Percentiles rank a stretch among this genome's conserved stretches.
Evolutionary conservation across 1,284 basidiomycete genomes (phyloP).

Genomic region (Tilletiopsis washingtonensis): DNA sequence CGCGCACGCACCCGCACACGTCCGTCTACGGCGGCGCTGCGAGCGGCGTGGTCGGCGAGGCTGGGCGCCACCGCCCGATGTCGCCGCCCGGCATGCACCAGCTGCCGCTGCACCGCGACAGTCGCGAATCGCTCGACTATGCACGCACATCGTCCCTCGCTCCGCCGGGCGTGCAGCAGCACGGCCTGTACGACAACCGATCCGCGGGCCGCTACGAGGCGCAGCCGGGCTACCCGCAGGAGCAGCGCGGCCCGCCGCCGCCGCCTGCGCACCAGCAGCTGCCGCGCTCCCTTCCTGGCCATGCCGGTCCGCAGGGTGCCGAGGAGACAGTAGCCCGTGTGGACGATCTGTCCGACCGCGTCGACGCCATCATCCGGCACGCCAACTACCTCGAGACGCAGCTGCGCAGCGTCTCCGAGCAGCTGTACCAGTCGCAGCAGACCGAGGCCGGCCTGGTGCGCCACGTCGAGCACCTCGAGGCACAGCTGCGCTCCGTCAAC

Average conservation of each 20-base stretch:
- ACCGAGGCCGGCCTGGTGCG: slow-evolving; percentile 2
- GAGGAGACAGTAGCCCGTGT: slow-evolving; percentile 8
- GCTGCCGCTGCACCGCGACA: too few species aligned
- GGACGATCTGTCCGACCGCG: slow-evolving; percentile 37
- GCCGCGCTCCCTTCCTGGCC: too few species aligned
- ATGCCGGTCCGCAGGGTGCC: too few species aligned
- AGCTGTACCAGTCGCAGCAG: slow-evolving; percentile 17
- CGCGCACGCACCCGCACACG: neutral
- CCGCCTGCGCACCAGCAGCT: too few species aligned
- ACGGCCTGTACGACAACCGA: neutral
- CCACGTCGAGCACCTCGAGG: slow-evolving; percentile 1
- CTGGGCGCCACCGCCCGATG: too few species aligned
- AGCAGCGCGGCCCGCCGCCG: neutral
- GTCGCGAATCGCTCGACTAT: too few species aligned
- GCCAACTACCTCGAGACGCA: slow-evolving; percentile 35
- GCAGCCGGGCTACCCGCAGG: too few species aligned
- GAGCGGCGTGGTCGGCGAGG: too few species aligned
- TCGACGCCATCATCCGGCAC: slow-evolving; percentile 40
- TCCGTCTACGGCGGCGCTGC: neutral
- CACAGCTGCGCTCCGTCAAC: neutral
- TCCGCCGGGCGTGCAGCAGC: too few species aligned
- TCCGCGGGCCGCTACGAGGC: too few species aligned
- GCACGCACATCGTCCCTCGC: too few species aligned
- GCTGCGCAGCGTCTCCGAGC: slow-evolving; percentile 27
- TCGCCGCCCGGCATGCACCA: too few species aligned